Percentiles rank a stretch among this genome's conserved stretches.
Evolutionary conservation across 148 eudicot genomes (phyloP).

Genomic region (Beta vulgaris): DNA sequence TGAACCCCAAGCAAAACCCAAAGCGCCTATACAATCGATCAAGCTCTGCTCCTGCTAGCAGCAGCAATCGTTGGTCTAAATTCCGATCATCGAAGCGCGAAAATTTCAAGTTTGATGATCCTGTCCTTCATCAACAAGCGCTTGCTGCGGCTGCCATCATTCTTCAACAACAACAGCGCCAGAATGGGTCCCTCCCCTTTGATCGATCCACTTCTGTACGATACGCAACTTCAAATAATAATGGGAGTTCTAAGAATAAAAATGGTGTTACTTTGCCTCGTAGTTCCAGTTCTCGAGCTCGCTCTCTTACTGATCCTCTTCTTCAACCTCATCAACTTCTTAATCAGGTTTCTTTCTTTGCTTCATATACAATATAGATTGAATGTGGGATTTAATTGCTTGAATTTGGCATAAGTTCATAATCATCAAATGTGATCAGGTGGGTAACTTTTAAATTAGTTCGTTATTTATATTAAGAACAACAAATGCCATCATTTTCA

Average conservation of each 20-base stretch:
- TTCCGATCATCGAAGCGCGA: slow-evolving; percentile 51
- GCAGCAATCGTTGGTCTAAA: slow-evolving; percentile 50
- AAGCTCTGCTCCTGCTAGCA: slow-evolving; percentile 24
- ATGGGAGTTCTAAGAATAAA: slow-evolving; percentile 20
- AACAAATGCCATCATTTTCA: no score
- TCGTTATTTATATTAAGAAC: no score
- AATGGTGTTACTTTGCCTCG: slow-evolving; percentile 43
- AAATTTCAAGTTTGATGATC: slow-evolving; percentile 34
- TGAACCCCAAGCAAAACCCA: slow-evolving; percentile 10
- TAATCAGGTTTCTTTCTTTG: slow-evolving; percentile 51
- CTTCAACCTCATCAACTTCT: slow-evolving; percentile 76
- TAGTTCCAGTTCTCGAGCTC: slow-evolving; percentile 68
- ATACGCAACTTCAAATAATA: slow-evolving; percentile 37
- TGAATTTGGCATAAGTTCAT: no score
- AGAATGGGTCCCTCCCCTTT: slow-evolving; percentile 41
- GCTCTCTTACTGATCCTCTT: slow-evolving; percentile 70
- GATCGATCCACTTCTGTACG: slow-evolving; percentile 72
- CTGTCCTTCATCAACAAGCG: slow-evolving; percentile 57
- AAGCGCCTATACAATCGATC: slow-evolving; percentile 45
- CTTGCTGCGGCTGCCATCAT: slow-evolving; percentile 63
- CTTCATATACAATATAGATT: no score
- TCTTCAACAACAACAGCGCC: slow-evolving; percentile 48
- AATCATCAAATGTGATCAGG: no score
- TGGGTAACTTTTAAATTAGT: no score
- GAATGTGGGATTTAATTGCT: no score